These are phyloP conservation scores for Trypanosoma cruzi DNA, from an alignment of 208 protist species.

Conservation along the genomic window DNA sequence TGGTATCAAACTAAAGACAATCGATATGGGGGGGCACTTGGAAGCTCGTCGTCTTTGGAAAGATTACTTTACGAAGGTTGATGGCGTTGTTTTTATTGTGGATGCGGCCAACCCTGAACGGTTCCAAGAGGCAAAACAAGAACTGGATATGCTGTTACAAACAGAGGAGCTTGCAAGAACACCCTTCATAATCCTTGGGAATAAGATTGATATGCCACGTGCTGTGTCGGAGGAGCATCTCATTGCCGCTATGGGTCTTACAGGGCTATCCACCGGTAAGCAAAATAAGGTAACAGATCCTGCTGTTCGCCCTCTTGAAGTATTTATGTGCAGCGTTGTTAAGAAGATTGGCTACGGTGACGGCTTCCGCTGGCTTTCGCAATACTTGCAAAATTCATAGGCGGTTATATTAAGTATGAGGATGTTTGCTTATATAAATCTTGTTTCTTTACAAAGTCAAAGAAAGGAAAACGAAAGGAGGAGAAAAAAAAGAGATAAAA, in stretches of 20 bases:
- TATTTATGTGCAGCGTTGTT: constrained; percentile 99
- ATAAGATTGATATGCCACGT: constrained; percentile 99
- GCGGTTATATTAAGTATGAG: neutral
- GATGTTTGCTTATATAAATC: neutral
- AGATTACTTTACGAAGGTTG: constrained; percentile 99
- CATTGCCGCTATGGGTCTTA: constrained; percentile 90
- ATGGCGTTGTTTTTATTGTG: constrained; percentile 99
- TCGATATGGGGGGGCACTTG: constrained; percentile 99
- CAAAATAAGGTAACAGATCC: constrained; percentile 83
- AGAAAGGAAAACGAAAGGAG: constrained; percentile 15
- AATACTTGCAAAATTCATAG: constrained; percentile 91
- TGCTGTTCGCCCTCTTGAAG: constrained; percentile 95
- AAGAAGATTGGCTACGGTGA: constrained; percentile 98
- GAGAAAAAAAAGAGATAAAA: constrained; percentile 10
- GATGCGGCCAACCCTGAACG: constrained; percentile 96
- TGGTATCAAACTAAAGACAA: constrained; percentile 98
- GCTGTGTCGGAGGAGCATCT: constrained; percentile 97
- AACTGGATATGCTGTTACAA: constrained; percentile 97
- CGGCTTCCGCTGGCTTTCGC: constrained; percentile 95
- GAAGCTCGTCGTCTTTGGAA: constrained; percentile 97
- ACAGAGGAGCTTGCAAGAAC: constrained; percentile 94
- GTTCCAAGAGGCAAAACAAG: constrained; percentile 95
- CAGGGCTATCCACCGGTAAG: constrained; percentile 94
- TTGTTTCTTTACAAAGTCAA: constrained; percentile 14
- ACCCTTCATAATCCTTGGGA: constrained; percentile 99